Percentiles rank a stretch among this genome's conserved stretches.
These are phyloP conservation scores for Trichaptum fuscoviolaceum DNA, from an alignment of 768 basidiomycete genomes.

Conservation along the genomic window DNA sequence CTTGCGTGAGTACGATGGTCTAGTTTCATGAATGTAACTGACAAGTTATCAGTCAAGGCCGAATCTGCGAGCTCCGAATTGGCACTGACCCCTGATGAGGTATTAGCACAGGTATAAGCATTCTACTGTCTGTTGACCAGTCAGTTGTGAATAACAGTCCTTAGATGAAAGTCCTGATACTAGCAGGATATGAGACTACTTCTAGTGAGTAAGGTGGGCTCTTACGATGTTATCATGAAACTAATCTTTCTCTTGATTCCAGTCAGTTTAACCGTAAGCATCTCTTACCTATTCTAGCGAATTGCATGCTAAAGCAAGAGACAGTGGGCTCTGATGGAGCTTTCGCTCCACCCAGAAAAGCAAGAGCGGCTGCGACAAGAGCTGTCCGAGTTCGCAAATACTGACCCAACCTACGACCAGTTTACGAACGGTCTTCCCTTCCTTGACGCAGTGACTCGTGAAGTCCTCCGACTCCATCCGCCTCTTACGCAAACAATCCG, in stretches of 20 bases:
- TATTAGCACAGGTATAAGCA: slow-evolving; percentile 24
- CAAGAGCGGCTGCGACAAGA: slow-evolving; percentile 43
- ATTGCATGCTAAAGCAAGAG: not conserved
- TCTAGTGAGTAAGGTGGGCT: slow-evolving; percentile 24
- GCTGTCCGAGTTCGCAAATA: slow-evolving; percentile 28
- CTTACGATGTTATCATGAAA: slow-evolving; percentile 21
- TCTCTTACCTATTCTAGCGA: not conserved
- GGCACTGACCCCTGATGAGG: slow-evolving; percentile 22
- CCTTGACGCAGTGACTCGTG: slow-evolving; percentile 47
- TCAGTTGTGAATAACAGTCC: slow-evolving; percentile 37
- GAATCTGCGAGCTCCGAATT: slow-evolving; percentile 22
- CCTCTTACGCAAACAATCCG: slow-evolving; percentile 31
- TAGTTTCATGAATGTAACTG: not conserved
- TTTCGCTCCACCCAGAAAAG: slow-evolving; percentile 36
- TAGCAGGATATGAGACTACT: slow-evolving; percentile 58
- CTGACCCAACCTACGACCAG: slow-evolving; percentile 52
- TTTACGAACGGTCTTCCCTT: slow-evolving; percentile 46
- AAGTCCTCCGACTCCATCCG: slow-evolving; percentile 42
- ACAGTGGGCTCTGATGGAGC: slow-evolving; percentile 31
- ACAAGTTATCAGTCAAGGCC: slow-evolving; percentile 14
- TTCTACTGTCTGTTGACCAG: not conserved
- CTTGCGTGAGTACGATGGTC: slow-evolving; percentile 7
- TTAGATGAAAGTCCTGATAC: slow-evolving; percentile 60
- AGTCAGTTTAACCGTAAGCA: slow-evolving; percentile 23
- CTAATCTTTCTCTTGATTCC: slow-evolving; percentile 18